Conservation (phyloP, 2,329 filamentous ascomycete species). For the Beauveria caledonica region DNA sequence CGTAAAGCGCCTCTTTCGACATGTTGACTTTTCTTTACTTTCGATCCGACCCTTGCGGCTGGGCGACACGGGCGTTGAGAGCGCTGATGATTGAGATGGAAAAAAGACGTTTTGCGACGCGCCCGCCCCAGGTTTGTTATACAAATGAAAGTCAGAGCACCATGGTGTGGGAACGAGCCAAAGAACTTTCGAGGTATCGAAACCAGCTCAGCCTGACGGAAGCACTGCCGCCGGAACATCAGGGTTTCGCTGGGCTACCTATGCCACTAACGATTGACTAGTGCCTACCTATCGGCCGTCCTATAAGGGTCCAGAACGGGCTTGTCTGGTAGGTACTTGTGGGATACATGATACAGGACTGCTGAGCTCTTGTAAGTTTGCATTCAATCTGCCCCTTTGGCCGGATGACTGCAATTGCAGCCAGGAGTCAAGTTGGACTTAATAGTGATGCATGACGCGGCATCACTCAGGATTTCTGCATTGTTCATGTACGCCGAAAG, state of each 20-base stretch:
- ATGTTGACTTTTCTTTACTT: neutral
- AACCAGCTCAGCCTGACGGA: neutral
- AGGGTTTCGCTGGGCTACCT: neutral
- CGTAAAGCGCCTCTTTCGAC: conserved; percentile 9
- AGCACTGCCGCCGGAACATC: neutral
- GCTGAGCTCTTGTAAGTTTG: neutral
- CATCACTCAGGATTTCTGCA: no score
- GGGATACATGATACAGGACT: no score
- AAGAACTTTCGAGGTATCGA: neutral
- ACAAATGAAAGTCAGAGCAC: neutral
- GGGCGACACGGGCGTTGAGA: neutral
- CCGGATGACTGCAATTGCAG: no score
- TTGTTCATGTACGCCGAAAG: no score
- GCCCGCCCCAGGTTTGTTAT: neutral
- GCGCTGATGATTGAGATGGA: neutral
- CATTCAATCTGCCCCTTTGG: no score
- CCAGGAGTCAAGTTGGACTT: no score
- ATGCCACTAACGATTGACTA: neutral
- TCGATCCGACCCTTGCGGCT: neutral
- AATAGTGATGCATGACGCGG: no score
- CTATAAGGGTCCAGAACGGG: neutral
- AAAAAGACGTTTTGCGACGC: neutral
- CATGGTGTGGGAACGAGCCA: neutral
- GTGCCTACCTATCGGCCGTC: neutral
- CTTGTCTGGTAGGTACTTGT: neutral